phyloP scores from a whole-genome alignment of 2,329 filamentous ascomycete genomes.

The Epichloe brachyelytri region DNA sequence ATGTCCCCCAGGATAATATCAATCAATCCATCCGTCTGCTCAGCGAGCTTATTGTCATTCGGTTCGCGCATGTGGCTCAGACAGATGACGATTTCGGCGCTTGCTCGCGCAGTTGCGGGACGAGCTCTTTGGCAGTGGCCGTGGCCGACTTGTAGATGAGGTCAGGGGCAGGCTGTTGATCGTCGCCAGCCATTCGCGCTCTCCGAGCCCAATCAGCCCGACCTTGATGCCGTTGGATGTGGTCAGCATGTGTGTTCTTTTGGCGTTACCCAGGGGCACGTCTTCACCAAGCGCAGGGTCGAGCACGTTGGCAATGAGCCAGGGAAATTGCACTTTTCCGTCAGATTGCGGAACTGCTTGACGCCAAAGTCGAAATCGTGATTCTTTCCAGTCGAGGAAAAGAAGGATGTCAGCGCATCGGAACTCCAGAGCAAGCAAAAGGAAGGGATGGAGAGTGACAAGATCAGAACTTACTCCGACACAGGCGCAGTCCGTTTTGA shows the following conservation, averaged over 20 bases:
- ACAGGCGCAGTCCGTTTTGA: conserved; percentile 69
- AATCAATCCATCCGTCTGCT: conserved; percentile 58
- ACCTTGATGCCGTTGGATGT: conserved; percentile 76
- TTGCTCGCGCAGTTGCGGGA: conserved; percentile 57
- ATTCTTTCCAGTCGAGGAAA: conserved; percentile 30
- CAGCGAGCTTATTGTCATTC: conserved; percentile 77
- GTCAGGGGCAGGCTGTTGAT: conserved; percentile 78
- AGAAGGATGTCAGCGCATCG: too few species aligned
- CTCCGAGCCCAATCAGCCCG: conserved; percentile 72
- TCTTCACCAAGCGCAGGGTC: conserved; percentile 68
- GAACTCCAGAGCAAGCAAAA: neutral
- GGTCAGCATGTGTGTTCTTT: conserved; percentile 63
- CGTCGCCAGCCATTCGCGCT: conserved; percentile 79
- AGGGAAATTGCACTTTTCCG: conserved; percentile 67
- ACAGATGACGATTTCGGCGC: conserved; percentile 71
- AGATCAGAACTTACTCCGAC: conserved; percentile 49
- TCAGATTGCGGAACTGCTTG: conserved; percentile 61
- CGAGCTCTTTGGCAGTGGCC: conserved; percentile 61
- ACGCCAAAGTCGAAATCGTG: conserved; percentile 91
- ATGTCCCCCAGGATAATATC: conserved; percentile 84
- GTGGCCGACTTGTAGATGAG: conserved; percentile 72
- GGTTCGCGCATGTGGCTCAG: conserved; percentile 79
- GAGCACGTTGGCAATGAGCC: conserved; percentile 79
- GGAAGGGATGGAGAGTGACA: neutral
- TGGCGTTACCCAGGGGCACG: conserved; percentile 62